Evolutionary conservation across 306 rosid genomes (phyloP).

Genomic region (Rosa multiflora): DNA sequence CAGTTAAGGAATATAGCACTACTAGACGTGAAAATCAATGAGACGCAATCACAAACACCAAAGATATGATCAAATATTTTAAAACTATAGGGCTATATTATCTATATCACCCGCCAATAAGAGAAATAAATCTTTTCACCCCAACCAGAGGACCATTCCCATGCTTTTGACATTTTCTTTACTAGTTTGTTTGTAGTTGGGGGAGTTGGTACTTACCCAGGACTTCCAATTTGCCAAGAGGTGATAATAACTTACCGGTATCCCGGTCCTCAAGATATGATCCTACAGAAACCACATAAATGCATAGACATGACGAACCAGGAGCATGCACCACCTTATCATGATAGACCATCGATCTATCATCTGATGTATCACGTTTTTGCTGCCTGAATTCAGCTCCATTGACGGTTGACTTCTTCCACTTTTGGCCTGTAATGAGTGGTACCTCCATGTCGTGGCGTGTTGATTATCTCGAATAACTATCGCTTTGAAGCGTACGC

Average conservation of each 20-base stretch:
- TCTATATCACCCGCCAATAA: neutral
- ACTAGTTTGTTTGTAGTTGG: neutral
- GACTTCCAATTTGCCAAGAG: neutral
- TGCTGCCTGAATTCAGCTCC: neutral
- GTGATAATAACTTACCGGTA: neutral
- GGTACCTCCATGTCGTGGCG: neutral
- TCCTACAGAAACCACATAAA: neutral
- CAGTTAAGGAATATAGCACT: neutral
- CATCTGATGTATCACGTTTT: neutral
- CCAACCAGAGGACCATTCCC: neutral
- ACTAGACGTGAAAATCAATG: neutral
- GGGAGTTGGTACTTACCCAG: neutral
- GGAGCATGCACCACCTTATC: neutral
- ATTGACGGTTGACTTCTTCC: constrained; percentile 1
- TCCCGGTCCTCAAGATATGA: neutral
- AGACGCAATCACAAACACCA: neutral
- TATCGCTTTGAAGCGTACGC: neutral
- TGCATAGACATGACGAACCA: neutral
- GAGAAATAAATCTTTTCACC: neutral
- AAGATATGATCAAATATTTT: neutral
- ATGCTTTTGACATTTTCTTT: neutral
- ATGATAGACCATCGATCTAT: neutral
- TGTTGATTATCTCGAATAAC: neutral
- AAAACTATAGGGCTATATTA: neutral
- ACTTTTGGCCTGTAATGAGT: neutral